Evolutionary conservation across 306 rosid genomes (phyloP), one percentile per base, ranked within the genome.

Genomic region (Trichosanthes cucumerina): DNA sequence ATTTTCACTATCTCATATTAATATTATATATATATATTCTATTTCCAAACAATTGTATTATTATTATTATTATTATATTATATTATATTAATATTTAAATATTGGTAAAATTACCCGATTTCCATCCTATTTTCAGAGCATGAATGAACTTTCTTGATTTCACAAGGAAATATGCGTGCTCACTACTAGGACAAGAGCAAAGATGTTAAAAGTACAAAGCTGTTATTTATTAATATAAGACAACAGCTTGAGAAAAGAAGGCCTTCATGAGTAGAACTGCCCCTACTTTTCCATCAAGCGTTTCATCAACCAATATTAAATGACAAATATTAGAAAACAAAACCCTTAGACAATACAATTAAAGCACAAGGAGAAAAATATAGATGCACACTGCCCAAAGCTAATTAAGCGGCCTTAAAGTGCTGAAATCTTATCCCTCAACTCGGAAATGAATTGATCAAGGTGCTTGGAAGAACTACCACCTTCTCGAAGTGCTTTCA

Each of bases 391-490:
- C 6, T 54, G 0, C 5, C 60, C 3, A 53, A 21, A 8, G 26
- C n/a, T n/a, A n/a, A n/a, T n/a, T 23, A 1, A 9, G 0, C 10
- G 34, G 16, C 2, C 26, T 58, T 14, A 60, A 60, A 13, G 10
- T 13, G 1, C 8, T 3, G 70, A 19, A 0, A 38, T 46, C 6
- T 71, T 71, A 0, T 71, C 57, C 53, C 38, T 71, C 39, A 71
- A 23, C 0, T 39, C 21, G 0, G 43, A 43, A 28, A 83, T 54
- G 74, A 87, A 84, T 19, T 62, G 41, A 68, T 73, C 68, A 46
- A 87, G 76, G 47, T 84, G 75, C 50, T 81, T 77, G 64, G 83
- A 80, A 19, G 89, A 63, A 49, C 72, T 84, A 19, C 93, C 93
- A 39, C 79, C 87, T 28, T 43, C 12, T 44, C 59, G n/a, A 49